Evolutionary conservation across 176 grass and related monocot species (phyloP).

Genomic region (Zea luxurians): DNA sequence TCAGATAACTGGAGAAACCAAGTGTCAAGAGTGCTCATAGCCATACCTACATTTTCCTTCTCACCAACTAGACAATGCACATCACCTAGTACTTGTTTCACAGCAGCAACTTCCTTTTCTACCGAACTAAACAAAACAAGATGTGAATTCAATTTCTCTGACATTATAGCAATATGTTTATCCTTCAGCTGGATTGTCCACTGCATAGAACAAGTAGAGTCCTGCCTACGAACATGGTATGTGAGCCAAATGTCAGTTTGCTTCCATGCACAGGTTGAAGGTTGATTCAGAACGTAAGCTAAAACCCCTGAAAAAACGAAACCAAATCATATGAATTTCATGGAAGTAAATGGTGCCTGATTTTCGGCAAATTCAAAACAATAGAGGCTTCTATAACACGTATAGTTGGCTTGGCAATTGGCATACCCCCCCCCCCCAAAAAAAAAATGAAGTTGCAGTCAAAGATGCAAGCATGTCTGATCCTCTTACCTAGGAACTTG

Average conservation of each 20-base stretch:
- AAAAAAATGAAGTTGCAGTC: neutral
- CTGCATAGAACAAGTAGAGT: conserved; percentile 78
- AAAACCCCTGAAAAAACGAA: neutral
- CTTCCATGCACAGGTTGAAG: neutral
- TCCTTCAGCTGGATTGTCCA: conserved; percentile 73
- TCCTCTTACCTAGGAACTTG: neutral
- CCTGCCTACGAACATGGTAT: conserved; percentile 53
- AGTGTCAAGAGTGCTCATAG: conserved; percentile 23
- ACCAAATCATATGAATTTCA: neutral
- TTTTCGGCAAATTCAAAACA: neutral
- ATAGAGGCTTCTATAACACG: neutral
- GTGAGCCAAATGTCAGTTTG: conserved; percentile 39
- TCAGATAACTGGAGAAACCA: neutral
- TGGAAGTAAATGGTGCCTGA: conserved; percentile 2
- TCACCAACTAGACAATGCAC: conserved; percentile 59
- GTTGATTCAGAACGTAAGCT: conserved; percentile 15
- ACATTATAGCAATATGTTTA: conserved; percentile 63
- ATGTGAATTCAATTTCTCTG: conserved; percentile 77
- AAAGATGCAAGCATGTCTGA: neutral
- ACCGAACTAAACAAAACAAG: conserved; percentile 62
- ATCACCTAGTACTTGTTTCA: conserved; percentile 59
- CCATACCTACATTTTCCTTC: conserved; percentile 77
- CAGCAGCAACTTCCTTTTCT: conserved; percentile 60
- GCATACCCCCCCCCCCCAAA: neutral
- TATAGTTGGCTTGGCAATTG: neutral